Conservation (phyloP, 2,329 filamentous ascomycete genomes). For the Verticillium albo-atrum region DNA sequence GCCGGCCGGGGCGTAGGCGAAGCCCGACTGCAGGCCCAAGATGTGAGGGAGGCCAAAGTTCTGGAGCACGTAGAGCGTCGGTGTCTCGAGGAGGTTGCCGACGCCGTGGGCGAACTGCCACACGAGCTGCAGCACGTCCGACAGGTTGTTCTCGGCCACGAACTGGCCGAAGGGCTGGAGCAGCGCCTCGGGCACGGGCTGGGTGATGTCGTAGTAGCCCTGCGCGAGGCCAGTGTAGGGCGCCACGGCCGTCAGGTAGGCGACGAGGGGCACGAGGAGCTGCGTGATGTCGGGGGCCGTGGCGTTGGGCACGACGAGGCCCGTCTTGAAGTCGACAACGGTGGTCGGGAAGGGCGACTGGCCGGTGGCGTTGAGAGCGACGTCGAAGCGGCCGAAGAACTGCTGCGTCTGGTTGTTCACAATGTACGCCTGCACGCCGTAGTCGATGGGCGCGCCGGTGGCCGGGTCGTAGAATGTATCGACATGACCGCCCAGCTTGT, state of each 20-base stretch:
- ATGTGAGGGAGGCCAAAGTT: slow-evolving; percentile 19
- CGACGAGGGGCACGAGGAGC: slow-evolving; percentile 3
- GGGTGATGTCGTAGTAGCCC: slow-evolving; percentile 28
- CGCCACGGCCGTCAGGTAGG: slow-evolving; percentile 6
- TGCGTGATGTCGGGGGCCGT: slow-evolving; percentile 5
- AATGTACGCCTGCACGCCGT: slow-evolving; percentile 29
- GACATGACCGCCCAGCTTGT: slow-evolving; percentile 37
- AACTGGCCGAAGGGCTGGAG: slow-evolving; percentile 36
- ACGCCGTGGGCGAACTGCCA: slow-evolving; percentile 30
- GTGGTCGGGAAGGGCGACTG: slow-evolving; percentile 17
- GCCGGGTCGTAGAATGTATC: slow-evolving; percentile 38
- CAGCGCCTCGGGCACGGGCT: slow-evolving; percentile 37
- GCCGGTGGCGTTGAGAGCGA: slow-evolving; percentile 15
- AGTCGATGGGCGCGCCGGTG: slow-evolving; percentile 25
- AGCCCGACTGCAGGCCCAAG: slow-evolving; percentile 30
- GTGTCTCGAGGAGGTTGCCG: slow-evolving; percentile 32
- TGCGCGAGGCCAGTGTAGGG: slow-evolving; percentile 11
- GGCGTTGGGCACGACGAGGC: slow-evolving; percentile 8
- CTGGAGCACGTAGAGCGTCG: slow-evolving; percentile 35
- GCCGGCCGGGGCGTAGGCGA: slow-evolving; percentile 9
- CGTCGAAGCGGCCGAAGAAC: slow-evolving; percentile 39
- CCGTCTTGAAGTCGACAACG: slow-evolving; percentile 13
- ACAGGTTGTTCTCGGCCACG: slow-evolving; percentile 32
- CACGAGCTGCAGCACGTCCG: slow-evolving; percentile 27
- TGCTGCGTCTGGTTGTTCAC: slow-evolving; percentile 29